Evolutionary conservation across 345 rosid genomes (phyloP).

Genomic region (Gossypium bickii): DNA sequence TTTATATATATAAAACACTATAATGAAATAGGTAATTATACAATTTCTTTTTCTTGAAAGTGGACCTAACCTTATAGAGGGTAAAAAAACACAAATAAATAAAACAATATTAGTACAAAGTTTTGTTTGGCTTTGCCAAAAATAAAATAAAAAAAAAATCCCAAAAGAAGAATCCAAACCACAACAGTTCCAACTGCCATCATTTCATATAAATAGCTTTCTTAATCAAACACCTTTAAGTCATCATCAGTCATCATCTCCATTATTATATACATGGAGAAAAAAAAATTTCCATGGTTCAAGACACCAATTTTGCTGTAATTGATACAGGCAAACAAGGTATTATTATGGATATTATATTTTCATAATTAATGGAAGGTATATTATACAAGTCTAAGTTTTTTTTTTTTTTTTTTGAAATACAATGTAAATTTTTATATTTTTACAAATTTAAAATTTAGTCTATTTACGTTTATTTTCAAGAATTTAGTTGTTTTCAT

Average conservation of each 20-base stretch:
- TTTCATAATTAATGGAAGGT: too few relatives aligned
- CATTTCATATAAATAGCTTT: constrained; percentile 21
- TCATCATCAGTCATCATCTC: constrained; percentile 22
- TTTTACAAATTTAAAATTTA: too few relatives aligned
- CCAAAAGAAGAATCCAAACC: constrained; percentile 26
- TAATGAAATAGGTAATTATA: background rate
- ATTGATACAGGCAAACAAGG: constrained; percentile 23
- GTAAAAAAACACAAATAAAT: background rate
- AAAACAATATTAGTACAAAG: background rate
- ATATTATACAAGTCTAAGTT: too few relatives aligned
- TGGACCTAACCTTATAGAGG: background rate
- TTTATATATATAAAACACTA: background rate
- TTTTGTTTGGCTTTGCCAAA: background rate
- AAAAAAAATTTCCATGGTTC: background rate
- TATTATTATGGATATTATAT: background rate
- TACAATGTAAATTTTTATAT: too few relatives aligned
- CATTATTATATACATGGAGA: background rate
- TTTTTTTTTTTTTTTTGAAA: too few relatives aligned
- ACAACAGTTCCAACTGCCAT: constrained; percentile 24
- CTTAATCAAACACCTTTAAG: background rate
- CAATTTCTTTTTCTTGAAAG: background rate
- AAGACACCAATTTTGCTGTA: constrained; percentile 21
- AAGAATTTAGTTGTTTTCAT: background rate
- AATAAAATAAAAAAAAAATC: background rate
- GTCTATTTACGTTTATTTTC: fast-evolving